Percentiles rank a stretch among this genome's conserved stretches.
Conservation (phyloP, 2,329 filamentous ascomycete species). For the Colletotrichum sp. region DNA sequence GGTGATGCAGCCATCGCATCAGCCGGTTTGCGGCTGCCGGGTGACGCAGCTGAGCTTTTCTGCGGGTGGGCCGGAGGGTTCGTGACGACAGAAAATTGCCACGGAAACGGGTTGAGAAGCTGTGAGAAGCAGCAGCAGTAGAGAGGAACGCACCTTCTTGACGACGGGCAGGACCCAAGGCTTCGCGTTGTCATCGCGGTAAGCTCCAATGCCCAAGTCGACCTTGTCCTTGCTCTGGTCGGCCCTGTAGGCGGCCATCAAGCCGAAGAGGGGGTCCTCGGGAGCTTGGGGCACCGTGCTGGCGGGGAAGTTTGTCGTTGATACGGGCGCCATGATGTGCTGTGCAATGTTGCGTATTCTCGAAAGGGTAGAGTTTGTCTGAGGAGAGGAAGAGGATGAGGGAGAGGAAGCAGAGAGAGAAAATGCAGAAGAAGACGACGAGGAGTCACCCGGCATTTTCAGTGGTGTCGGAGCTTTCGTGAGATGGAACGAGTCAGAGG, state of each 20-base stretch:
- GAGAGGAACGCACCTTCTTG: slow-evolving; percentile 74
- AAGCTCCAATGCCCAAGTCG: slow-evolving; percentile 90
- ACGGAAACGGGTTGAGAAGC: neutral
- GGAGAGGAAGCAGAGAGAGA: slow-evolving; percentile 30
- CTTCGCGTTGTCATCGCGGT: slow-evolving; percentile 93
- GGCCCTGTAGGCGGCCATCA: slow-evolving; percentile 86
- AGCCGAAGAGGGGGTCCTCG: slow-evolving; percentile 92
- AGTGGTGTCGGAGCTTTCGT: slow-evolving; percentile 20
- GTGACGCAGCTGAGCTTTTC: slow-evolving; percentile 12
- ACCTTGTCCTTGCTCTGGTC: slow-evolving; percentile 84
- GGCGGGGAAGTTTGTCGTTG: slow-evolving; percentile 74
- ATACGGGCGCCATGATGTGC: slow-evolving; percentile 69
- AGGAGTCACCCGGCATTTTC: slow-evolving; percentile 31
- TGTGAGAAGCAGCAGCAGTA: neutral
- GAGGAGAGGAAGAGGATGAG: slow-evolving; percentile 50
- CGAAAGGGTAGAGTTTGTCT: slow-evolving; percentile 44
- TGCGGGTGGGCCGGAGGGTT: neutral
- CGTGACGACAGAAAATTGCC: neutral
- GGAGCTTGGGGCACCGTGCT: slow-evolving; percentile 86
- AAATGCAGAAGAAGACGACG: slow-evolving; percentile 39
- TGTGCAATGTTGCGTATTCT: slow-evolving; percentile 67
- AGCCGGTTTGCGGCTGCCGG: neutral
- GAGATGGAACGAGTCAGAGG: slow-evolving; percentile 15
- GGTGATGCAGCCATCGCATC: neutral
- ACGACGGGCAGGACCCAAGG: slow-evolving; percentile 97